phyloP scores from a whole-genome alignment of 1,139 yeast genomes.

The Saccharomycopsis hybrid region DNA sequence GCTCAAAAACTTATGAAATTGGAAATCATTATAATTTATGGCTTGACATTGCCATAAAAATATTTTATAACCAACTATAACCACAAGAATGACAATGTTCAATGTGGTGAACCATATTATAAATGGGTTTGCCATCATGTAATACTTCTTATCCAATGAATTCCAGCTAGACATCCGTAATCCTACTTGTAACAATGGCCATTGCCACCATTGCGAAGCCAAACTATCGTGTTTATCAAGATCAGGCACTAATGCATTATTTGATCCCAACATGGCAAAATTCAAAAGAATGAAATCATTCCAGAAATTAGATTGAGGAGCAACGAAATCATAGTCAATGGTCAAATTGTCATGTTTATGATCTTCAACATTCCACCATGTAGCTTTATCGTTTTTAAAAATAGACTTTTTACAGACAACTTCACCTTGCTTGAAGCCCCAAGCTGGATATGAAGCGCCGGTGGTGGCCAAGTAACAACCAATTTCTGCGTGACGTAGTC shows the following conservation, averaged over 20 bases:
- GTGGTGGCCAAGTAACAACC: constrained; percentile 79
- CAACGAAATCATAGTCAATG: constrained; percentile 39
- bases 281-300: constrained; percentile 63
- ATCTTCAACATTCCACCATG: constrained; percentile 80
- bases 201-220: constrained; percentile 75
- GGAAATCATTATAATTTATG: constrained; percentile 25
- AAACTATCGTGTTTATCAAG: constrained; percentile 57
- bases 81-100: constrained; percentile 28
- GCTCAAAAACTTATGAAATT: constrained; percentile 35
- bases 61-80: constrained; percentile 35
- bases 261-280: constrained; percentile 74
- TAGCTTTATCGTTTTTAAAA: constrained; percentile 50
- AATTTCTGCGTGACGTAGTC: constrained; percentile 60
- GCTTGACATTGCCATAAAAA: constrained; percentile 61
- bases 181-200: constrained; percentile 63
- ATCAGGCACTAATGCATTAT: constrained; percentile 71
- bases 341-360: constrained; percentile 45
- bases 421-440: constrained; percentile 83
- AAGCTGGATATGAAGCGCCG: constrained; percentile 62
- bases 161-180: constrained; percentile 69
- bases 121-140: constrained; percentile 61
- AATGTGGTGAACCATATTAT: constrained; percentile 54
- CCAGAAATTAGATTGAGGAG: constrained; percentile 67
- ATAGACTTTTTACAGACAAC: constrained; percentile 57
- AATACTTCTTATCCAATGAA: constrained; percentile 42